Base-by-base conservation (phyloP, 495 filamentous ascomycete genomes). In the Aspergillus mulundensis region DNA sequence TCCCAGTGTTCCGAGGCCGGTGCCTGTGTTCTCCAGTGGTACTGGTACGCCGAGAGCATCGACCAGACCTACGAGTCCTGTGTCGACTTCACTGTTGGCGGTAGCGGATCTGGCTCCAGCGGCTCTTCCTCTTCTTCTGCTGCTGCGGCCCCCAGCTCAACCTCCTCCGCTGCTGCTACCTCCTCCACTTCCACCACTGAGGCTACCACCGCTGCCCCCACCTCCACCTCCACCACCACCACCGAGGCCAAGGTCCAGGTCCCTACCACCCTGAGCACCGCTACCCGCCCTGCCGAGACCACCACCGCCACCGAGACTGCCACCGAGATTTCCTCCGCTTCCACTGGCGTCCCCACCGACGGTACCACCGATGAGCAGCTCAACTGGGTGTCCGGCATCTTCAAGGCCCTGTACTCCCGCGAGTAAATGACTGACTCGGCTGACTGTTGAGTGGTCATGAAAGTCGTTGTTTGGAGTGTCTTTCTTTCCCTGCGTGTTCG, bases 51-150 rank as follows among this genome's bases (percentile, higher is more conserved):
- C 50, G 51, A 77, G 39, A 79, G 76, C 7, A 81, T 84, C 32
- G 77, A 81, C 44, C 87, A 91, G 76, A 88, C 86, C 24, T 90
- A 90, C 59, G 84, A 90, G 77, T 79, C 80, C 40, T 89, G 86
- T 64, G 64, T 88, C 60, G 87, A 91, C 66, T 88, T 90, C 68
- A 82, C 80, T 39, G 65, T 86, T 39, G 65, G 66, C 28, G 70
- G 66, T n/a, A 64, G 66, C 19, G 63, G 64, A 21, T 67, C 66
- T 16, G 57, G 56, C 49, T 61, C 60, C 15, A 21, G 57, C 53
- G 16, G 30, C 6, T 18, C 12, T 32, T 18, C 5, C 3, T 57
- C 61, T 50, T 32, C 43, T 16, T 52, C 49, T 34, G 53, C 54
- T 23, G 57, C 57, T 11, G 32, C 32, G 5, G 32, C 32, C 11